Evolutionary conservation across 495 filamentous ascomycete genomes (phyloP), one percentile per base, ranked within the genome.

Genomic region (Xylaria grammica): DNA sequence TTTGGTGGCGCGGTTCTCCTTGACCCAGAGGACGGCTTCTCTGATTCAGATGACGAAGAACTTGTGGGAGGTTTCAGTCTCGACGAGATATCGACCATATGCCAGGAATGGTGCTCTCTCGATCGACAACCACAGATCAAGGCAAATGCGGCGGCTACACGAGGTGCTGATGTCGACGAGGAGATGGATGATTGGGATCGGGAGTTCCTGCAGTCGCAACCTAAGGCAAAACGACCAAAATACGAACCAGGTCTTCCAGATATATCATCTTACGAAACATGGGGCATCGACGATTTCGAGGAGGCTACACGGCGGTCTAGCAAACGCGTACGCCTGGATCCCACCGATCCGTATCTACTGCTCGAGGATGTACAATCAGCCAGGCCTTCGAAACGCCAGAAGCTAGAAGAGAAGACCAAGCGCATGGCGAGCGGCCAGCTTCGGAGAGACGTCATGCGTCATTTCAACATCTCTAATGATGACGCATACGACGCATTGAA

Each of bases 381-480:
- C 27, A 80, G 83, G 22, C 82, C 84, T 3, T 67, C 84, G n/a
- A 78, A 84, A 44, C 71, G 78, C 9, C 74, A 75, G 17, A 81
- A 78, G 64, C 46, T 74, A 6, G 75, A 79, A 49, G 76, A 78
- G 63, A 82, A 79, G 66, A 74, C 82, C 55, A 85, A 84, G 59
- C 82, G 86, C 24, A 78, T 86, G 74, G 81, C 79, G 10, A 84
- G 81, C 48, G 83, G 85, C 10, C 79, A 79, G 34, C 71, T 88
- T 17, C 82, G 82, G 22, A 85, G 83, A 29, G 81, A 86, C 52
- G 77, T 96, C n/a, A 86, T 82, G 27, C 84, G 88, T 65, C 85
- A 93, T 24, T 98, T 96, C 83, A 97, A 98, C 74, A 90, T 97
- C 53, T 97, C 94, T 29, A 97, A 97, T 63, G 95, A 99, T 70